A percentile compares a stretch with the other conserved stretches of the same genome.
phyloP scores from a whole-genome alignment of 2,329 filamentous ascomycete species.

The Aureobasidium sp. region DNA sequence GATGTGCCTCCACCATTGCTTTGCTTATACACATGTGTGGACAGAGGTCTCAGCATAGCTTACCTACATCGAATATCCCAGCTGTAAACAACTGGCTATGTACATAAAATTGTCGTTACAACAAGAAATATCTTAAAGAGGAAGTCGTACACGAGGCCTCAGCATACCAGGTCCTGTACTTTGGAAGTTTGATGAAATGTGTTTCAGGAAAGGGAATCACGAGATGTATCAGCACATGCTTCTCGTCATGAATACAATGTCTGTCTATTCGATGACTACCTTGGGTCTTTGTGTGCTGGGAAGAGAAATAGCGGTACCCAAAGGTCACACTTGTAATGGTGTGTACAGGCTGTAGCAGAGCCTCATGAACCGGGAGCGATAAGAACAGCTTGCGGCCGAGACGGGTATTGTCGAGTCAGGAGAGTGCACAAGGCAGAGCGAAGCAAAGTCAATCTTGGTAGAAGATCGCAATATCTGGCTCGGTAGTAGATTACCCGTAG shows the following conservation, averaged over 20 bases:
- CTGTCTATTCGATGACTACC: not conserved
- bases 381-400: not conserved
- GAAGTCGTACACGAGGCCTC: not conserved
- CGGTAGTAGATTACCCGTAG: slow-evolving; percentile 5
- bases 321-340: not conserved
- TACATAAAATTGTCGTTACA: not conserved
- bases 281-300: not conserved
- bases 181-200: not conserved
- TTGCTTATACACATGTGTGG: not conserved
- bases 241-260: not conserved
- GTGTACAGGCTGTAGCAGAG: not conserved
- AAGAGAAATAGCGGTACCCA: not conserved
- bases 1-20: not conserved
- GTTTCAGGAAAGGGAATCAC: not conserved
- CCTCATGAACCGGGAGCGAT: not conserved
- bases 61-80: not conserved
- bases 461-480: not conserved
- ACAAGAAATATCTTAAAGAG: not conserved
- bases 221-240: not conserved
- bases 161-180: not conserved
- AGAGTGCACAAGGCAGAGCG: not conserved
- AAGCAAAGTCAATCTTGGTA: not conserved
- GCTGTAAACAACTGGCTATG: not conserved
- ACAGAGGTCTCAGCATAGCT: not conserved
- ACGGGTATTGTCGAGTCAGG: not conserved